Evolutionary conservation across 306 rosid genomes (phyloP), one percentile per base, ranked within the genome.

Genomic region (Lathyrus aphaca): DNA sequence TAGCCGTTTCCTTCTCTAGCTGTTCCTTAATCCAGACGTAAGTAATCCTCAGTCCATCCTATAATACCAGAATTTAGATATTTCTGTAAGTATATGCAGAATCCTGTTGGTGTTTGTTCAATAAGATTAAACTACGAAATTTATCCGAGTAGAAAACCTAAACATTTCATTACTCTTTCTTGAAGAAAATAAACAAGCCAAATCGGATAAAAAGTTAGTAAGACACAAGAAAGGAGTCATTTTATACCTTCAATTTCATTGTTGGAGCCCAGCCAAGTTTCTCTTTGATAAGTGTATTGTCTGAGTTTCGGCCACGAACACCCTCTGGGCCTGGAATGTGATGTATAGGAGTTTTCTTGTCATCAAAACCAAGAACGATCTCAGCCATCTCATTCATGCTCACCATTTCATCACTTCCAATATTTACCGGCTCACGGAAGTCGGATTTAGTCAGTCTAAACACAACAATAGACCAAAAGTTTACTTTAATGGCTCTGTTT

Each of bases 301-400:
- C 97, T 3, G 99, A 95, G 83, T 95, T 95, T 30, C 99, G 99
- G 18, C 99, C 99, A 56, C 99, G 97, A 73, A 95, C 97, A 30
- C 99, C 99, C 84, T 95, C 97, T 13, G 99, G 99, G 1, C 99
- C 99, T 21, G 99, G 99, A 82, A 95, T 95, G 84, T 91, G 96
- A 23, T 87, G 96, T 60, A 95, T 89, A 11, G 96, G 96, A 57
- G 79, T 91, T 25, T 75, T 86, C 86, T 89, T 94, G 88, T 77
- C 44, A 60, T 94, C 97, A 68, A 94, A 91, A 87, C 99, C 78
- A 66, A 91, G 97, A 65, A 94, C 88, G 48, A 94, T 88, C 86
- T 91, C 95, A 25, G 97, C 97, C 97, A 94, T 94, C 64, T 91
- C 97, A 74, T 94, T 91, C 99, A 94, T 94, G 89, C 99, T 94